These are phyloP conservation scores for Yarrowia sp. DNA, from an alignment of 805 yeast species.

Conservation along the genomic window DNA sequence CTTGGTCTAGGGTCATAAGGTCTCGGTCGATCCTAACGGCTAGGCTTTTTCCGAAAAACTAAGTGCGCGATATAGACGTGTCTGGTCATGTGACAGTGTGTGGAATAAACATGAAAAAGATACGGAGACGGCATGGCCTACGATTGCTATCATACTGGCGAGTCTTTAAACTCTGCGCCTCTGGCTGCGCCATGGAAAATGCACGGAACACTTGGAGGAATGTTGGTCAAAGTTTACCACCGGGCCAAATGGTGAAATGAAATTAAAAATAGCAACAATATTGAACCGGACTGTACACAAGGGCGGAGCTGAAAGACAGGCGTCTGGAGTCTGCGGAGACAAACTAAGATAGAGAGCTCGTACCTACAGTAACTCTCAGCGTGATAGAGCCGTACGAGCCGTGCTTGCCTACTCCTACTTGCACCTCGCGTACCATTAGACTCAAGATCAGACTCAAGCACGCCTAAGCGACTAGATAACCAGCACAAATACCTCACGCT, in stretches of 20 bases:
- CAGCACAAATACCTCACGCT: no score
- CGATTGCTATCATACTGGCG: background rate
- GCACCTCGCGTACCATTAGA: background rate
- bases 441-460: background rate
- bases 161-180: background rate
- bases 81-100: no score
- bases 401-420: no score
- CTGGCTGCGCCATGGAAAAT: conserved; percentile 2
- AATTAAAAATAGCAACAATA: background rate
- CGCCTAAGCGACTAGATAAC: no score
- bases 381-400: no score
- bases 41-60: background rate
- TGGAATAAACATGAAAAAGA: no score
- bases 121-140: no score
- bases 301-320: no score
- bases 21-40: background rate
- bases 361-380: no score
- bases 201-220: background rate
- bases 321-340: no score
- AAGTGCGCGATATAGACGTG: no score
- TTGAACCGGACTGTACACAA: background rate
- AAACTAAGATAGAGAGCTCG: no score
- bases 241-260: background rate
- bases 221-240: background rate
- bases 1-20: background rate